These are phyloP conservation scores for Aspergillus sp. DNA, from an alignment of 2,329 filamentous ascomycete genomes.

Conservation along the genomic window DNA sequence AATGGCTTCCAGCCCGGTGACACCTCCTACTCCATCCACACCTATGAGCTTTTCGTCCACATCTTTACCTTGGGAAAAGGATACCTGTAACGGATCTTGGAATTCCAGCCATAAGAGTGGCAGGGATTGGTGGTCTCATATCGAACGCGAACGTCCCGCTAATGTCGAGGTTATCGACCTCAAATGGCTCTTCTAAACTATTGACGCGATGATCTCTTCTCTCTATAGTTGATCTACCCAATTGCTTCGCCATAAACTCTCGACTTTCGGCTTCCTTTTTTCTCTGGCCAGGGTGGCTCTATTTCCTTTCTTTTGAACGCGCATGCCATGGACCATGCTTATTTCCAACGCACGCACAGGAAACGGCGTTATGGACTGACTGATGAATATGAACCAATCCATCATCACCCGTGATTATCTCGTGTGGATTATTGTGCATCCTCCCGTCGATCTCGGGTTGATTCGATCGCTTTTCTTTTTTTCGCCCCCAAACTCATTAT, in stretches of 20 bases:
- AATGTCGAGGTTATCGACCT: conserved; percentile 27
- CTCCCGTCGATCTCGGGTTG: no score
- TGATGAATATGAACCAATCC: conserved; percentile 1
- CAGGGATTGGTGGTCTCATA: conserved; percentile 42
- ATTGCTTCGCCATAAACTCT: background rate
- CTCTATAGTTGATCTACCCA: background rate
- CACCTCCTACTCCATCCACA: conserved; percentile 27
- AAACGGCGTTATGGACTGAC: conserved; percentile 1
- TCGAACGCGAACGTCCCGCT: conserved; percentile 37
- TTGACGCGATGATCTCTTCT: no score
- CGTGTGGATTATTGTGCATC: background rate
- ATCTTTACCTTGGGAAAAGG: conserved; percentile 34
- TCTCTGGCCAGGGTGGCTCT: background rate
- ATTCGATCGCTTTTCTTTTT: background rate
- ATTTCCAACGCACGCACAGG: conserved; percentile 1
- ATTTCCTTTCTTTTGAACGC: background rate
- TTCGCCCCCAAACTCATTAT: background rate
- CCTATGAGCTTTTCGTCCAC: conserved; percentile 24
- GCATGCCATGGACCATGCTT: conserved; percentile 1
- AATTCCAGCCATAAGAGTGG: conserved; percentile 35
- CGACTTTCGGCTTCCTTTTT: background rate
- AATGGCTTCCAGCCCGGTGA: conserved; percentile 22
- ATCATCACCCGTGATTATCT: background rate
- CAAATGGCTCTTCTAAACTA: conserved; percentile 29
- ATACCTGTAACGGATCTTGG: conserved; percentile 42